phyloP scores from a whole-genome alignment of 305 asterid genomes.

The Fraxinus xanthoxyloides region DNA sequence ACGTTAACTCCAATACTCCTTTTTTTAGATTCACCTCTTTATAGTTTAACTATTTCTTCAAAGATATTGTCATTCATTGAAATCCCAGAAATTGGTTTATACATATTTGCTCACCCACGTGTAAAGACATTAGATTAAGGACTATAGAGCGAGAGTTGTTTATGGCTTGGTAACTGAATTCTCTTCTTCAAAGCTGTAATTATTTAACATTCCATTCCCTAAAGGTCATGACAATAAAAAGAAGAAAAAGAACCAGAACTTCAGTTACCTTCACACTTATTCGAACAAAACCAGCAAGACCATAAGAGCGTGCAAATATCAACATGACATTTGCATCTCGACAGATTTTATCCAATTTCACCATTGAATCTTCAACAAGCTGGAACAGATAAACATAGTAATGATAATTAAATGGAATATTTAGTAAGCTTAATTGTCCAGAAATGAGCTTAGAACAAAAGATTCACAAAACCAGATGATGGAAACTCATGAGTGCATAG shows the following conservation, averaged over 20 bases:
- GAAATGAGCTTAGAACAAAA: neutral
- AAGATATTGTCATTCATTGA: neutral
- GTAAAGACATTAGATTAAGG: constrained; percentile 3
- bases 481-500: neutral
- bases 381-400: constrained; percentile 33
- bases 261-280: constrained; percentile 80
- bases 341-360: constrained; percentile 84
- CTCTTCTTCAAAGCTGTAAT: constrained; percentile 16
- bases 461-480: constrained; percentile 7
- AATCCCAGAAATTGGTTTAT: constrained; percentile 6
- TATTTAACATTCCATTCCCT: neutral
- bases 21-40: neutral
- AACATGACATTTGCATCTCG: constrained; percentile 77
- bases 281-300: constrained; percentile 86
- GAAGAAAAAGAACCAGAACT: neutral
- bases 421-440: neutral
- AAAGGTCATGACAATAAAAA: constrained; percentile 18
- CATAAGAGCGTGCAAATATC: constrained; percentile 92
- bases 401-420: constrained; percentile 6
- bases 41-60: constrained; percentile 3
- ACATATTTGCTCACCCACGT: constrained; percentile 1
- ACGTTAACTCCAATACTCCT: neutral
- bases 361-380: constrained; percentile 86
- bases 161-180: neutral
- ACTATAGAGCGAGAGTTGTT: neutral